phyloP scores from a whole-genome alignment of 306 rosid species.

The Prunus davidiana region DNA sequence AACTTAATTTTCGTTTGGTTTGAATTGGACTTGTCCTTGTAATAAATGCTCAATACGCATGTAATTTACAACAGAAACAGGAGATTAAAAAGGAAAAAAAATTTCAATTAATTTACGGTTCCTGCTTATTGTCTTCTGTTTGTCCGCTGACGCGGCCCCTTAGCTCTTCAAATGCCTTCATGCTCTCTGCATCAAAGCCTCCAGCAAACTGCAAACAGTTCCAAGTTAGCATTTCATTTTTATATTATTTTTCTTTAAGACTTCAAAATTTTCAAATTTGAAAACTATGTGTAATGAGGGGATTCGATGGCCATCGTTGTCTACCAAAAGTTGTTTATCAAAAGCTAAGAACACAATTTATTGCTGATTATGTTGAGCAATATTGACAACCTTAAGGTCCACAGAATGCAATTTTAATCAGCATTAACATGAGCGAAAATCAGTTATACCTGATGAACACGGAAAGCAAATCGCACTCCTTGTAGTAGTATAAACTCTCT shows the following conservation, averaged over 20 bases:
- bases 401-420: not conserved
- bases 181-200: slow-evolving; percentile 88
- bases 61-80: slow-evolving; percentile 37
- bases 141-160: slow-evolving; percentile 58
- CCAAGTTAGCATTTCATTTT: not conserved
- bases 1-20: slow-evolving; percentile 5
- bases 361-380: too few relatives aligned
- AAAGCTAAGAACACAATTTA: not conserved
- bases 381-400: too few relatives aligned
- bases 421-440: not conserved
- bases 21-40: slow-evolving; percentile 17
- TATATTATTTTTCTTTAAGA: not conserved
- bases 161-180: slow-evolving; percentile 93
- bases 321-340: not conserved
- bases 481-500: slow-evolving; percentile 81
- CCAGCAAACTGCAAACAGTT: slow-evolving; percentile 80
- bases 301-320: not conserved
- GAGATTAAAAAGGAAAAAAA: not conserved
- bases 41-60: slow-evolving; percentile 20
- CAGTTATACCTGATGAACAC: slow-evolving; percentile 77
- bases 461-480: slow-evolving; percentile 95
- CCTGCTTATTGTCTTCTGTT: slow-evolving; percentile 48
- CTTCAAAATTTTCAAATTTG: not conserved
- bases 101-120: slow-evolving; percentile 3
- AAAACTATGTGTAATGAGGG: not conserved